A percentile compares a stretch with the other conserved stretches of the same genome.
Evolutionary conservation across 768 basidiomycete species (phyloP).

Genomic region (Suillus ampliporus): DNA sequence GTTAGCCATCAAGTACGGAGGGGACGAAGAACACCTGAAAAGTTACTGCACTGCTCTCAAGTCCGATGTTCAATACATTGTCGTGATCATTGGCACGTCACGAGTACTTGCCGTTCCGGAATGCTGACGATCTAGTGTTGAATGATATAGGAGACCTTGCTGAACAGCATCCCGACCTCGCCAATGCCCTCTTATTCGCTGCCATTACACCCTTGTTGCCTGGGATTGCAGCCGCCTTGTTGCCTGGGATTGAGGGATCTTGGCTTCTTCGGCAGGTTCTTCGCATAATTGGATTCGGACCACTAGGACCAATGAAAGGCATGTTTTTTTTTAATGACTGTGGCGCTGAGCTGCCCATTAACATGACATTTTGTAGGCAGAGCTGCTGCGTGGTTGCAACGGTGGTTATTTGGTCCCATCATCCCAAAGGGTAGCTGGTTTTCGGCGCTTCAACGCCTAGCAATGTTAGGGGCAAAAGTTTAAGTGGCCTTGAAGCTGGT

Average conservation of each 20-base stretch:
- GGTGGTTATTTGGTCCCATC: background rate
- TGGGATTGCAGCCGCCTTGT: no score
- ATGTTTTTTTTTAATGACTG: background rate
- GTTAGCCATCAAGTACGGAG: slow-evolving; percentile 24
- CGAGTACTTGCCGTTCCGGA: background rate
- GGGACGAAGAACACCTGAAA: slow-evolving; percentile 30
- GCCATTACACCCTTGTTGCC: slow-evolving; percentile 3
- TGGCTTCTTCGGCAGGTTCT: slow-evolving; percentile 39
- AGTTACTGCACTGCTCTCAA: slow-evolving; percentile 30
- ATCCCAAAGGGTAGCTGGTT: background rate
- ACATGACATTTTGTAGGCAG: background rate
- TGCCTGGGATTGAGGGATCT: slow-evolving; percentile 26
- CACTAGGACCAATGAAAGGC: slow-evolving; percentile 41
- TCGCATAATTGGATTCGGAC: slow-evolving; percentile 42
- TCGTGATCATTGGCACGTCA: slow-evolving; percentile 31
- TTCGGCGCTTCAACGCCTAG: background rate
- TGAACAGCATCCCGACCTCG: slow-evolving; percentile 42
- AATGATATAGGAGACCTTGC: slow-evolving; percentile 37
- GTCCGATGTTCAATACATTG: slow-evolving; percentile 25
- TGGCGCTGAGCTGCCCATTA: background rate
- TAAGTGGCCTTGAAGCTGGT: no score
- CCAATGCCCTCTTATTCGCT: slow-evolving; percentile 29
- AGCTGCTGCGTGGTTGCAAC: background rate
- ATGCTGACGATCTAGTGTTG: background rate
- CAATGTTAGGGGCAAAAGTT: background rate